phyloP scores from a whole-genome alignment of 768 basidiomycete genomes.

The Mrakia frigida region DNA sequence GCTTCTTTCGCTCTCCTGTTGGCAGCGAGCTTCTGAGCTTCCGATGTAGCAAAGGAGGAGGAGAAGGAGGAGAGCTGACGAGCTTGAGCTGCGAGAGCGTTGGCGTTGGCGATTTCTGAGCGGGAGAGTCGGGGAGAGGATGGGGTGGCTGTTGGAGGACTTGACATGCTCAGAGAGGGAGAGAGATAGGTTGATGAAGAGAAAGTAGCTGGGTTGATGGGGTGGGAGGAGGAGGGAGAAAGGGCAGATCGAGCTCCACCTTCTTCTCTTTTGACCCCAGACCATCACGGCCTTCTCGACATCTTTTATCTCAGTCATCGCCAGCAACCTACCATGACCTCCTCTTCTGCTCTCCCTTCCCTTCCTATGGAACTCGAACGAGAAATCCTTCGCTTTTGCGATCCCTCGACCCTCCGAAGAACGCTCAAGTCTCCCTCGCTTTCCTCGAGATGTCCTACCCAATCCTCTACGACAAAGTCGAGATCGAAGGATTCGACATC shows the following conservation, averaged over 20 bases:
- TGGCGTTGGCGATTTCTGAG: not conserved
- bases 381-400: not conserved
- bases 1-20: not conserved
- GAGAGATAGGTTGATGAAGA: too few species aligned
- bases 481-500: not conserved
- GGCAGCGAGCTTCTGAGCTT: not conserved
- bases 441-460: not conserved
- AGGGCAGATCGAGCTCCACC: too few species aligned
- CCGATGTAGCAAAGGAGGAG: not conserved
- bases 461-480: not conserved
- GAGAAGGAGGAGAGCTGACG: not conserved
- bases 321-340: too few species aligned
- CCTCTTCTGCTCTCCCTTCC: not conserved
- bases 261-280: too few species aligned
- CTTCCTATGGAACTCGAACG: not conserved
- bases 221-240: too few species aligned
- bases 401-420: not conserved
- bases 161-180: too few species aligned
- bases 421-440: not conserved
- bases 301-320: too few species aligned
- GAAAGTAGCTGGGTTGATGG: too few species aligned
- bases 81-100: not conserved
- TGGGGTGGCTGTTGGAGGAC: too few species aligned
- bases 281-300: too few species aligned
- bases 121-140: not conserved